These are phyloP conservation scores for Alternaria consortialis DNA, from an alignment of 2,329 filamentous ascomycete genomes.

Conservation along the genomic window DNA sequence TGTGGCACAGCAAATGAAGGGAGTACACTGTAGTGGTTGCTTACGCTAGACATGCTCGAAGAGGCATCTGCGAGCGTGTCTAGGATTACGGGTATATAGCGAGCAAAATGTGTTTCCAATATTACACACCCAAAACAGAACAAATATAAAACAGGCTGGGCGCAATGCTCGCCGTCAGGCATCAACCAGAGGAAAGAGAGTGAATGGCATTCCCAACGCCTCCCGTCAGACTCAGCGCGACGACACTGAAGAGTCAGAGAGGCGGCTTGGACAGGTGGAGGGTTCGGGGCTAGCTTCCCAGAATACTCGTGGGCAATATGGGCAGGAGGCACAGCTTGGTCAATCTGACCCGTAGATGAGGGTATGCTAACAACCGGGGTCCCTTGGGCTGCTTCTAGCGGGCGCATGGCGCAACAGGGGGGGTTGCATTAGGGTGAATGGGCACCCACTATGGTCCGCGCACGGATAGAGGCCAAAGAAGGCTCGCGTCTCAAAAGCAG, in stretches of 20 bases:
- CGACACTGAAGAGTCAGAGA: constrained; percentile 18
- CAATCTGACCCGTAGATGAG: constrained; percentile 41
- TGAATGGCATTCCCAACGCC: background rate
- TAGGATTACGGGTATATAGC: constrained; percentile 38
- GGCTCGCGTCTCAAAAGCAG: constrained; percentile 31
- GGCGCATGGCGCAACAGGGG: constrained; percentile 33
- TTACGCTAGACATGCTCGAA: constrained; percentile 18
- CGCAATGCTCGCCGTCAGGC: constrained; percentile 12
- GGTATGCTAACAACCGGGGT: constrained; percentile 33
- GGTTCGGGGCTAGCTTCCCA: constrained; percentile 25
- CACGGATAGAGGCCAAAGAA: constrained; percentile 17
- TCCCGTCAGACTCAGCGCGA: background rate
- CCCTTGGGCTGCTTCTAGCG: constrained; percentile 26
- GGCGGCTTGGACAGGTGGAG: constrained; percentile 9
- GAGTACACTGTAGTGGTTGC: constrained; percentile 14
- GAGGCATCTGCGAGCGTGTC: constrained; percentile 10
- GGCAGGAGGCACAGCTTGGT: constrained; percentile 32
- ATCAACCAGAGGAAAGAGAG: background rate
- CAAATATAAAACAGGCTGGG: constrained; percentile 17
- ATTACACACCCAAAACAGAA: constrained; percentile 18
- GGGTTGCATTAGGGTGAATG: constrained; percentile 12
- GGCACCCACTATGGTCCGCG: constrained; percentile 28
- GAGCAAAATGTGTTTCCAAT: constrained; percentile 20
- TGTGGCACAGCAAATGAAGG: constrained; percentile 33
- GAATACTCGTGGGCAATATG: constrained; percentile 30